Evolutionary conservation across 75 land plant species (phyloP).

Genomic region (Cunninghamia lanceolata): DNA sequence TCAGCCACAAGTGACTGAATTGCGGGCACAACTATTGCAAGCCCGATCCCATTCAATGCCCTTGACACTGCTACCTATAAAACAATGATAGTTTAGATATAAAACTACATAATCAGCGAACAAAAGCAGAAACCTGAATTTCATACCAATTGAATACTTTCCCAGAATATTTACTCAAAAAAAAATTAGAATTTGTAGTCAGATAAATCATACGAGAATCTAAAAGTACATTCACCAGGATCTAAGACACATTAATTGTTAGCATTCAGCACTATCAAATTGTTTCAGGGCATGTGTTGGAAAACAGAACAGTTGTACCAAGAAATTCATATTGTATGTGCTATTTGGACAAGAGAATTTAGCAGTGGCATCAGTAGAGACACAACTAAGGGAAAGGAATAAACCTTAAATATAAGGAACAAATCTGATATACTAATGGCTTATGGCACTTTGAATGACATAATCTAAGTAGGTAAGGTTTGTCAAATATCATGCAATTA

Average conservation of each 20-base stretch:
- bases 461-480: neutral
- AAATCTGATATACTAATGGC: neutral
- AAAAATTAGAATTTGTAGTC: neutral
- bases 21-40: constrained; percentile 81
- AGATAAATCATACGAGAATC: neutral
- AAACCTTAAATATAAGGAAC: neutral
- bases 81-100: neutral
- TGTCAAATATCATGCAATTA: neutral
- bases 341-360: neutral
- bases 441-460: neutral
- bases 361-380: neutral
- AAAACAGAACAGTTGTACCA: neutral
- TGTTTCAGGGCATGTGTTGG: neutral
- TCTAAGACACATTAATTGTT: neutral
- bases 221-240: neutral
- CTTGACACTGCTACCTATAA: constrained; percentile 76
- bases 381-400: neutral
- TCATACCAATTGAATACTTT: neutral
- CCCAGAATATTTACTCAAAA: neutral
- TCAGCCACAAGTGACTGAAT: constrained; percentile 87
- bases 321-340: neutral
- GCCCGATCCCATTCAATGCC: constrained; percentile 82
- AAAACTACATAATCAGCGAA: neutral
- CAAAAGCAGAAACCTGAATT: neutral
- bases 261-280: neutral